Conservation (phyloP, 345 rosid species). For the Fremontodendron californicum region DNA sequence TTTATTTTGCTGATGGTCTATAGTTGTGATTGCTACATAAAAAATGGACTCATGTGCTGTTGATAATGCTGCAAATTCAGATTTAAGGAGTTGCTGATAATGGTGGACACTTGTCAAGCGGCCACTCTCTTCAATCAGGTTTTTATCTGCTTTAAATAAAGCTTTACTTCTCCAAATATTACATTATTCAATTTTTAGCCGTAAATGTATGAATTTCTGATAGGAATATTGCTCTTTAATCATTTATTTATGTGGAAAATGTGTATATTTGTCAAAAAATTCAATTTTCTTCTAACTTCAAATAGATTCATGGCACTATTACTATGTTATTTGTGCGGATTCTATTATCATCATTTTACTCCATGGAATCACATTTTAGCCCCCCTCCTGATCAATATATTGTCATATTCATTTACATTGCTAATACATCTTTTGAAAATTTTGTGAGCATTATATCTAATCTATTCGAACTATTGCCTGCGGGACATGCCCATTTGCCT, state of each 20-base stretch:
- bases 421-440: background rate
- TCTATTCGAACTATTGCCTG: background rate
- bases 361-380: background rate
- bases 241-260: background rate
- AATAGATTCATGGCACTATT: background rate
- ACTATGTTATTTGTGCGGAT: background rate
- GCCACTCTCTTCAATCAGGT: slow-evolving; percentile 98
- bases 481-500: background rate
- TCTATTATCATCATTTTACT: background rate
- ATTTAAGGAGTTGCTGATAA: slow-evolving; percentile 94
- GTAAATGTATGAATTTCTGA: slow-evolving; percentile 1
- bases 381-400: background rate
- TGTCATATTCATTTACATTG: background rate
- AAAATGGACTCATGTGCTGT: background rate
- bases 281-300: background rate
- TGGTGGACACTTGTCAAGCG: slow-evolving; percentile 99
- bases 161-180: background rate
- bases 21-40: background rate
- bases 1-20: background rate
- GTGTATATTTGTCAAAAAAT: background rate
- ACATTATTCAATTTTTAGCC: background rate
- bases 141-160: slow-evolving; percentile 10
- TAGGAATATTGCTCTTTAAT: background rate
- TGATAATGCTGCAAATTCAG: slow-evolving; percentile 37
- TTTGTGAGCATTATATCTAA: background rate